These are phyloP conservation scores for Lactifluus pinguis DNA, from an alignment of 768 basidiomycete species.

Conservation along the genomic window DNA sequence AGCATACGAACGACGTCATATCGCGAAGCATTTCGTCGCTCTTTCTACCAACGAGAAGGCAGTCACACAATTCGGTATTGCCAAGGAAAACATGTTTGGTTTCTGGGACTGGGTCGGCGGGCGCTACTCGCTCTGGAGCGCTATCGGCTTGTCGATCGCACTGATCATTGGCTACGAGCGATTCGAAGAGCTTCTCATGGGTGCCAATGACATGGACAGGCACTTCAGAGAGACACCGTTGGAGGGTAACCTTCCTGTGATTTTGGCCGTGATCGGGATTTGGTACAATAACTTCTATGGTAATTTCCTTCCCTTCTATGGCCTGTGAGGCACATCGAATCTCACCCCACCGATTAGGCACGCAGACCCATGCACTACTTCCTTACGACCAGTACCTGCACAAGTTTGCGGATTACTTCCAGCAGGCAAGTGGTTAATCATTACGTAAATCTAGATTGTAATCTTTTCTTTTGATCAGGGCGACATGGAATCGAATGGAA, in stretches of 20 bases:
- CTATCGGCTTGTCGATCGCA: conserved; percentile 93
- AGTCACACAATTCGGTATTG: conserved; percentile 90
- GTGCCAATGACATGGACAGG: conserved; percentile 96
- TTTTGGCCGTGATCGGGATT: conserved; percentile 82
- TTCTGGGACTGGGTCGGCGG: conserved; percentile 99
- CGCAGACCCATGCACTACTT: conserved; percentile 90
- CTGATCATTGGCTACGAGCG: conserved; percentile 90
- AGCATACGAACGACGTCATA: conserved; percentile 82
- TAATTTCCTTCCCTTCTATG: conserved; percentile 3
- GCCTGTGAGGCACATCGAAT: neutral
- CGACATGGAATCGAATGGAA: conserved; percentile 99
- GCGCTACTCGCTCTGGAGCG: conserved; percentile 96
- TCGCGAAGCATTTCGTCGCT: conserved; percentile 98
- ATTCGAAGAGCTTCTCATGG: conserved; percentile 81
- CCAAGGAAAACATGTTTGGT: conserved; percentile 91
- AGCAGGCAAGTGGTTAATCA: conserved; percentile 45
- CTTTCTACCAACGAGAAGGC: conserved; percentile 94
- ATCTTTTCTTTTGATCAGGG: conserved; percentile 36
- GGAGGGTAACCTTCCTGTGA: conserved; percentile 85
- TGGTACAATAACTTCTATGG: conserved; percentile 99
- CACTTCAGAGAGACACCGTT: conserved; percentile 88
- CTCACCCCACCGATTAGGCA: conserved; percentile 34
- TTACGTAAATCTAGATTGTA: neutral
- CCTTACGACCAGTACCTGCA: conserved; percentile 99
- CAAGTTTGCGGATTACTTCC: conserved; percentile 99